These are phyloP conservation scores for Naganishia albida DNA, from an alignment of 1,284 basidiomycete genomes.

Conservation along the genomic window DNA sequence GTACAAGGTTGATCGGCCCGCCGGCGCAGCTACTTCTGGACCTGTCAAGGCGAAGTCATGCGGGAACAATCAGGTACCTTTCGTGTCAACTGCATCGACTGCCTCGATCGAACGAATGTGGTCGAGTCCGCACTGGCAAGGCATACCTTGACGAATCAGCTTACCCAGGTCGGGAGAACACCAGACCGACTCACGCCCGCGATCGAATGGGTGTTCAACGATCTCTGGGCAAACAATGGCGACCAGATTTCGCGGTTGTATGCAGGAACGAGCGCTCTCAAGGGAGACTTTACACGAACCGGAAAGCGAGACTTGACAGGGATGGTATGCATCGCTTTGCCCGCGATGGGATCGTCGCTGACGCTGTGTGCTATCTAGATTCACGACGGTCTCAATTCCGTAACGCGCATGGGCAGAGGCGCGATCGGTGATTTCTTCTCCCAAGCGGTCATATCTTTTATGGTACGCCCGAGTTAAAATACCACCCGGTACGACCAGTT, in stretches of 20 bases:
- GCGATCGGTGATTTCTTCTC: constrained; percentile 88
- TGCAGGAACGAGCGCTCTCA: constrained; percentile 62
- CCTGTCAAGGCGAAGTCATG: constrained; percentile 68
- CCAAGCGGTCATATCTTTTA: constrained; percentile 90
- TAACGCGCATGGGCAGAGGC: constrained; percentile 67
- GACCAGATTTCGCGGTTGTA: constrained; percentile 84
- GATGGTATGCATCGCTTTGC: constrained; percentile 61
- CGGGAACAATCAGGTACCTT: constrained; percentile 82
- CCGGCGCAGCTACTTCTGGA: constrained; percentile 75
- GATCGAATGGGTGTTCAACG: constrained; percentile 80
- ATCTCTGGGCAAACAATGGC: constrained; percentile 95
- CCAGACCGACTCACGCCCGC: constrained; percentile 52
- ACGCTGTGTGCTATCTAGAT: constrained; percentile 39
- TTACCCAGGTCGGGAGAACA: constrained; percentile 67
- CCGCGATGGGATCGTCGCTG: not conserved
- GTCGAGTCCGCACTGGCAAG: constrained; percentile 89
- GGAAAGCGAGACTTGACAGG: constrained; percentile 90
- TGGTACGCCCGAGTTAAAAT: constrained; percentile 57
- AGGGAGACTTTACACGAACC: constrained; percentile 96
- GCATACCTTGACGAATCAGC: constrained; percentile 74
- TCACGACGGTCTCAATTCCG: constrained; percentile 85
- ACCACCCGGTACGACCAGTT: too few species aligned
- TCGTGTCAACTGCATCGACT: constrained; percentile 90
- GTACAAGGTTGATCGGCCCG: constrained; percentile 15
- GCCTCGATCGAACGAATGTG: constrained; percentile 82